Percentiles rank a stretch among this genome's conserved stretches.
phyloP scores from a whole-genome alignment of 1,284 basidiomycete species.

The Mycena citricolor region DNA sequence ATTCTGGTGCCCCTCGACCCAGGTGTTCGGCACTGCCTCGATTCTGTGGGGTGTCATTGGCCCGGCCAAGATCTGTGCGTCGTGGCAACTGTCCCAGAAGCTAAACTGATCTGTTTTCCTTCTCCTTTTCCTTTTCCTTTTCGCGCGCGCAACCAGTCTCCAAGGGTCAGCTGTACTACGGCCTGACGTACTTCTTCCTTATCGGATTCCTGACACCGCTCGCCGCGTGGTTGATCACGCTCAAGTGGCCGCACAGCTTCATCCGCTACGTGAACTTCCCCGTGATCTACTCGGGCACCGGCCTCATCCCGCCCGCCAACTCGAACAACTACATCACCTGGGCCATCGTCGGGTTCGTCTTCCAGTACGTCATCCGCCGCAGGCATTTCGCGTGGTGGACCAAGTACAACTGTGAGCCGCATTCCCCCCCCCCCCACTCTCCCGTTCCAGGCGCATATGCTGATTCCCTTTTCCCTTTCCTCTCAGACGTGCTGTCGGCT shows the following conservation, averaged over 20 bases:
- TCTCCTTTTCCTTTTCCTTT: constrained; percentile 18
- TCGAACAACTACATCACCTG: constrained; percentile 56
- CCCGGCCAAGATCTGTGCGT: constrained; percentile 39
- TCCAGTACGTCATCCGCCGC: constrained; percentile 59
- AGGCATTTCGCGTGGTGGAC: constrained; percentile 68
- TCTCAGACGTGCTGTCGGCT: constrained; percentile 48
- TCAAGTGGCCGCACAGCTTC: constrained; percentile 23
- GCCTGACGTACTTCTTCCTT: constrained; percentile 49
- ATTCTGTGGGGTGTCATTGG: constrained; percentile 55
- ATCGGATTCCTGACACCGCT: constrained; percentile 45
- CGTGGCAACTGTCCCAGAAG: constrained; percentile 35
- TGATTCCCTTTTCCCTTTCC: not conserved
- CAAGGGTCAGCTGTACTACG: constrained; percentile 44
- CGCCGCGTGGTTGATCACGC: constrained; percentile 40
- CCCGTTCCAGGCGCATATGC: constrained; percentile 1
- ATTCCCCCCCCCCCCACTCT: not conserved
- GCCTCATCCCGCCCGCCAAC: constrained; percentile 54
- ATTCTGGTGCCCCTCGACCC: constrained; percentile 41
- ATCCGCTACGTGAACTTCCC: constrained; percentile 35
- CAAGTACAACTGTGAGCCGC: constrained; percentile 54
- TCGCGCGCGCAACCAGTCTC: constrained; percentile 44
- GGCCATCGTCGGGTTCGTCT: constrained; percentile 62
- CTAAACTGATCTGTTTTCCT: constrained; percentile 5
- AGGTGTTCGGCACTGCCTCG: constrained; percentile 44
- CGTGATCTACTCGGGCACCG: constrained; percentile 54